A percentile compares a stretch with the other conserved stretches of the same genome.
These are phyloP conservation scores for Tripterygium wilfordii DNA, from an alignment of 177 flowering plant species.

Conservation along the genomic window DNA sequence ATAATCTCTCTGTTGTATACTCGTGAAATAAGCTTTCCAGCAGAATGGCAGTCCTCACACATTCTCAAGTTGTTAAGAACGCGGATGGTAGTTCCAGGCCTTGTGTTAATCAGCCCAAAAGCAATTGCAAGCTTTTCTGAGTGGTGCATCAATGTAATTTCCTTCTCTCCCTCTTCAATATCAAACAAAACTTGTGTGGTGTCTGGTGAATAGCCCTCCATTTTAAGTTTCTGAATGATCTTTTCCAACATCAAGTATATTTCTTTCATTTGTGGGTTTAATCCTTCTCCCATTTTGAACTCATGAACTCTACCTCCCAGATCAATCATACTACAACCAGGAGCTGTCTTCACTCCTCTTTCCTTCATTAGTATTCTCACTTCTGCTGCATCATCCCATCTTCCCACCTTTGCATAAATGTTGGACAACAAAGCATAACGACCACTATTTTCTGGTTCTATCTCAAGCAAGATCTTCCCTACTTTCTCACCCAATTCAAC, in stretches of 20 bases:
- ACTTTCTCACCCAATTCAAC: conserved; percentile 32
- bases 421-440: conserved; percentile 42
- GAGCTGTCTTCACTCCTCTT: conserved; percentile 33
- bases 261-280: conserved; percentile 34
- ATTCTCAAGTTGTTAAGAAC: conserved; percentile 47
- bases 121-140: conserved; percentile 51
- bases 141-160: conserved; percentile 34
- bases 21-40: conserved; percentile 34
- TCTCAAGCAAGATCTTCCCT: conserved; percentile 36
- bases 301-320: conserved; percentile 36
- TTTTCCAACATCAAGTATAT: conserved; percentile 27
- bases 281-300: conserved; percentile 40
- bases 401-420: conserved; percentile 47
- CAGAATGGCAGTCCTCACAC: conserved; percentile 49
- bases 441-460: conserved; percentile 48
- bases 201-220: conserved; percentile 36
- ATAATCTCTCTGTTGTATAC: conserved; percentile 36
- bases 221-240: conserved; percentile 26
- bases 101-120: conserved; percentile 35
- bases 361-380: conserved; percentile 44
- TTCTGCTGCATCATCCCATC: conserved; percentile 42
- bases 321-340: conserved; percentile 40
- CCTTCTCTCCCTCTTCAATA: conserved; percentile 52
- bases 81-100: conserved; percentile 31
- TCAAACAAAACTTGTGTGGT: conserved; percentile 40